These are phyloP conservation scores for Colletotrichum sp. DNA, from an alignment of 2,329 filamentous ascomycete species.

Conservation along the genomic window DNA sequence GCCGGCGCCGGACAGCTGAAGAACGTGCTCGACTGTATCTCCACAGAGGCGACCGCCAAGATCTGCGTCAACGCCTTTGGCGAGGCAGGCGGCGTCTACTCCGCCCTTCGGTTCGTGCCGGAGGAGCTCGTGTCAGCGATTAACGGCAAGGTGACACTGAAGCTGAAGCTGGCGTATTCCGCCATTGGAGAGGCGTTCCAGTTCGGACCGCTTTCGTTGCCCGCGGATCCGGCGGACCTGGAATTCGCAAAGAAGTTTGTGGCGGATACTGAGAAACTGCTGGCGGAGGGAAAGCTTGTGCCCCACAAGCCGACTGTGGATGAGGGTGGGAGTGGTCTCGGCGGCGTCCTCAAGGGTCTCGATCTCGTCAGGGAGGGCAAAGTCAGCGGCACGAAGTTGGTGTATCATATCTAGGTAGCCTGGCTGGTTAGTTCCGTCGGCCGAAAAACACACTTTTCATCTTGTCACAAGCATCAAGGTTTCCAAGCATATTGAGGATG, in stretches of 20 bases:
- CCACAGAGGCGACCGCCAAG: constrained; percentile 24
- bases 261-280: constrained; percentile 33
- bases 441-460: background rate
- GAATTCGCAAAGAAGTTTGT: constrained; percentile 42
- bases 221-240: constrained; percentile 32
- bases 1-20: constrained; percentile 26
- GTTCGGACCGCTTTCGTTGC: constrained; percentile 22
- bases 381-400: constrained; percentile 21
- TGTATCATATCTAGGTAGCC: background rate
- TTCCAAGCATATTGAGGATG: background rate
- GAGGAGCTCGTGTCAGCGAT: constrained; percentile 48
- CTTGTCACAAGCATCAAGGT: background rate
- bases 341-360: constrained; percentile 32
- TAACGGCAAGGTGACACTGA: constrained; percentile 31
- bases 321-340: constrained; percentile 30
- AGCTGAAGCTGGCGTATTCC: constrained; percentile 42
- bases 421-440: background rate
- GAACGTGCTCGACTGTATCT: constrained; percentile 42
- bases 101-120: constrained; percentile 38
- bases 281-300: constrained; percentile 40
- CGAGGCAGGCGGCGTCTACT: constrained; percentile 34
- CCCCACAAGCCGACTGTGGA: constrained; percentile 34
- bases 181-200: constrained; percentile 39
- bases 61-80: constrained; percentile 35
- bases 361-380: background rate